Conservation (phyloP, 2,329 filamentous ascomycete species). For the Neofusicoccum ribis region DNA sequence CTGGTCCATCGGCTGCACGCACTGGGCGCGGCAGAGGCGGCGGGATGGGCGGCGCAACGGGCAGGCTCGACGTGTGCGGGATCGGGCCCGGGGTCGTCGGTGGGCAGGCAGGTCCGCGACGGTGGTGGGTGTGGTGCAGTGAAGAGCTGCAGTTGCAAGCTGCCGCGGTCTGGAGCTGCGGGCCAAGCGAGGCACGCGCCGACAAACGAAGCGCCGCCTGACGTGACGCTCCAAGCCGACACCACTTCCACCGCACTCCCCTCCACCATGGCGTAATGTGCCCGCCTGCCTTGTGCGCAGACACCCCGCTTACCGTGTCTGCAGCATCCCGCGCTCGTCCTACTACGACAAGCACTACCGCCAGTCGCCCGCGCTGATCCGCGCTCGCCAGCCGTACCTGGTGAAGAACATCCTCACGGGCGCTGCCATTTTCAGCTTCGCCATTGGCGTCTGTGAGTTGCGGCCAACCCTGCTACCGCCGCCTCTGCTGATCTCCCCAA, state of each 20-base stretch:
- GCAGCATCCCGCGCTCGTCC: constrained; percentile 66
- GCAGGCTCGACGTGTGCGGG: not conserved
- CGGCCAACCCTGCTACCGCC: not conserved
- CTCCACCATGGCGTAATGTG: constrained; percentile 19
- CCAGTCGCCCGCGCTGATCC: constrained; percentile 84
- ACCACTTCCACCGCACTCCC: not conserved
- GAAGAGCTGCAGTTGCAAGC: not conserved
- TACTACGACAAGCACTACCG: constrained; percentile 91
- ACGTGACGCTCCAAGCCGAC: not conserved
- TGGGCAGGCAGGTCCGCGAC: not conserved
- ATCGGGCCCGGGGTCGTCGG: not conserved
- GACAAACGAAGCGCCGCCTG: not conserved
- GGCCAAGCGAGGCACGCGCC: not conserved
- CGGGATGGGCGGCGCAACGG: not conserved
- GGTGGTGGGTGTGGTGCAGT: not conserved
- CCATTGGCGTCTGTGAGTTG: constrained; percentile 80
- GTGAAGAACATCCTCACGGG: constrained; percentile 86
- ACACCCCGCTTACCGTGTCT: constrained; percentile 18
- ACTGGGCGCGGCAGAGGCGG: not conserved
- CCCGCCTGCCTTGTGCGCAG: not conserved
- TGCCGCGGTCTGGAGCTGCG: constrained; percentile 5
- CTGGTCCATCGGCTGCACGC: not conserved
- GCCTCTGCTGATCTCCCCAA: constrained; percentile 21
- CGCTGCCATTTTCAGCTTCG: constrained; percentile 69
- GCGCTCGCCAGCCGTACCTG: constrained; percentile 87